Conservation (phyloP, 2,329 filamentous ascomycete genomes). For the Pseudopithomyces maydicus region DNA sequence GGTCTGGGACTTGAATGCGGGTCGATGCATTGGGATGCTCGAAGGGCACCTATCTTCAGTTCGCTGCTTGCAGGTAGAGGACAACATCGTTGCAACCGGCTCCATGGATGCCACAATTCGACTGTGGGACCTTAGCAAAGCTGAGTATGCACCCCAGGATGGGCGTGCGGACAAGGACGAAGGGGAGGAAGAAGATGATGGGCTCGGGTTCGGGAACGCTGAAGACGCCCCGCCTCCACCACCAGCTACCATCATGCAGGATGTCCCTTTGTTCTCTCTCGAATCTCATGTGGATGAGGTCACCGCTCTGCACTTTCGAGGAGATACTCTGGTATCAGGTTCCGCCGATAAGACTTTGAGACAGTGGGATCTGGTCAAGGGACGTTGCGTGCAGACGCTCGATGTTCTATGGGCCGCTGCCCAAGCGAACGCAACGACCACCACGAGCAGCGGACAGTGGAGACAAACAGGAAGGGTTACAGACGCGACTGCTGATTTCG, state of each 20-base stretch:
- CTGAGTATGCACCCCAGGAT: slow-evolving; percentile 76
- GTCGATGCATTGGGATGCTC: slow-evolving; percentile 86
- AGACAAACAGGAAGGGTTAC: slow-evolving; percentile 70
- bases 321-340: slow-evolving; percentile 89
- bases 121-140: slow-evolving; percentile 91
- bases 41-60: slow-evolving; percentile 97
- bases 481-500: slow-evolving; percentile 80
- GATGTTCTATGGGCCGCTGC: slow-evolving; percentile 98
- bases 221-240: slow-evolving; percentile 74
- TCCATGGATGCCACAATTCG: slow-evolving; percentile 94
- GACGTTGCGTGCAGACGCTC: slow-evolving; percentile 95
- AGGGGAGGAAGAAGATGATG: slow-evolving; percentile 55
- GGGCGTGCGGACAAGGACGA: slow-evolving; percentile 56
- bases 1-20: slow-evolving; percentile 95
- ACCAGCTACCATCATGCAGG: slow-evolving; percentile 75
- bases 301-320: slow-evolving; percentile 88
- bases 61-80: slow-evolving; percentile 87
- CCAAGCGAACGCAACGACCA: slow-evolving; percentile 76
- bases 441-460: slow-evolving; percentile 68
- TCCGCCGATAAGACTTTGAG: slow-evolving; percentile 96
- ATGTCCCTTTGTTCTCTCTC: slow-evolving; percentile 87
- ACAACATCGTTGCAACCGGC: slow-evolving; percentile 93
- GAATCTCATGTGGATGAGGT: slow-evolving; percentile 93
- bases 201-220: slow-evolving; percentile 73
- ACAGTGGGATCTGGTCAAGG: slow-evolving; percentile 96